Base-by-base conservation (phyloP, 805 yeast species). In the Starmerella vaccinii region DNA sequence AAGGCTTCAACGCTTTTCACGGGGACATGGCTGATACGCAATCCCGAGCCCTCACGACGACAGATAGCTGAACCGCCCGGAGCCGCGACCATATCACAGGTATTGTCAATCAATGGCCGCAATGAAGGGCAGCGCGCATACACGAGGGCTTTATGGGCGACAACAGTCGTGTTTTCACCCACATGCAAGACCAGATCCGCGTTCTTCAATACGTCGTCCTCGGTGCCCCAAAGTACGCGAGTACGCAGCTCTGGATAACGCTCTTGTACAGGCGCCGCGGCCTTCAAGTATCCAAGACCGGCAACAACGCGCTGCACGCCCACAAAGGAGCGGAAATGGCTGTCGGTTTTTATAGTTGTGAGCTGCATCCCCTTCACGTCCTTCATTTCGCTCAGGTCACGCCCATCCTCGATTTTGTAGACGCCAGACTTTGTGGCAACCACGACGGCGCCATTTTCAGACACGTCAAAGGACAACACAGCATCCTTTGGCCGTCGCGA, bases 41-140 rank as follows among this genome's bases (percentile, higher is more conserved):
- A 15, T 9, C 5, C 23, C 3, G 18, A 41, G 19, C 23, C 39
- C 8, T 5, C 29, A 10, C 5, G 18, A 7, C 15, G 30, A 35
- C 46, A 49, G 10, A 52, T 27, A 2, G 51, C 27, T 2, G 57
- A 54, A 9, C 55, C 55, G 2, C 57, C 47, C 2, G 58, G 58
- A 5, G 44, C 50, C 0, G 52, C 55, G 1, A 51, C 49, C 9
- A 47, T 16, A 15, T 24, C 21, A 16, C 16, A n/a, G 18, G 15
- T 16, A 21, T 18, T 15, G 18, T 24, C 39, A 3, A 51, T n/a
- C 6, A 54, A 39, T 5, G 42, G 40, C 19, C 46, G 41, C 4
- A 59, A 39, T 1, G 51, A 40, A 5, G 62, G 60, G 46, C 59
- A 57, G 9, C 62, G 48, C 13, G 56, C 61, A 12, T 42, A 48